Base-by-base conservation (phyloP, 352 stramenopile species). In the Pythium dissimile region DNA sequence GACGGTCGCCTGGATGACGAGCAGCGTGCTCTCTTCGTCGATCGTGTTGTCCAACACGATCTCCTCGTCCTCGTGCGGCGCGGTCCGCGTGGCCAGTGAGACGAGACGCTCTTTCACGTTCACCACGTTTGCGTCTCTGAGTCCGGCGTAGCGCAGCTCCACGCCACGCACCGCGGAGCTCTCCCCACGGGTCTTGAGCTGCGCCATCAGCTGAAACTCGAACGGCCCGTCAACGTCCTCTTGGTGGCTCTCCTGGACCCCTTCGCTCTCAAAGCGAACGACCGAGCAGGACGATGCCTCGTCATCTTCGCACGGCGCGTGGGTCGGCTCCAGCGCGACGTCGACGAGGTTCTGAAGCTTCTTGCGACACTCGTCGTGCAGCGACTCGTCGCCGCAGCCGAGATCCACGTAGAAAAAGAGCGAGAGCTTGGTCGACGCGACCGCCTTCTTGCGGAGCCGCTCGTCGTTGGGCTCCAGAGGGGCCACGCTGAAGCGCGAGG, bases 321-420 rank as follows among this genome's bases (percentile, higher is more conserved):
- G 18, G 18, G 47, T 56, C 5, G 74, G 77, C 37, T 88, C 80
- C 3, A 39, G 41, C 6, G 67, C 46, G 2, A 87, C 74, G 24
- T 87, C 71, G 15, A 90, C 39, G 12, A 84, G 61, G 30, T 80
- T 73, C 46, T 80, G 66, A 12, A 89, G 51, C 35, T 64, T 69
- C 0, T 74, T 32, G n/a, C 80, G 76, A 51, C 84, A 94, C 13
- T 50, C 21, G 38, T 84, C 57, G 2, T 54, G 54, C 44, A 87
- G 49, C 38, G 58, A 73, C 49, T 94, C 84, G 51, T 94, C 84
- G 37, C 66, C 80, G 44, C 84, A 94, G 21, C 75, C 66, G 27
- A 92, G 42, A 31, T 94, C 84, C 7, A 92, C 58, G 39, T 92
- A 94, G 62, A 90, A 92, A 41, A 88, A 92, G 8, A 94, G 67